Base-by-base conservation (phyloP, 2,329 filamentous ascomycete genomes). In the Bertia moriformis region DNA sequence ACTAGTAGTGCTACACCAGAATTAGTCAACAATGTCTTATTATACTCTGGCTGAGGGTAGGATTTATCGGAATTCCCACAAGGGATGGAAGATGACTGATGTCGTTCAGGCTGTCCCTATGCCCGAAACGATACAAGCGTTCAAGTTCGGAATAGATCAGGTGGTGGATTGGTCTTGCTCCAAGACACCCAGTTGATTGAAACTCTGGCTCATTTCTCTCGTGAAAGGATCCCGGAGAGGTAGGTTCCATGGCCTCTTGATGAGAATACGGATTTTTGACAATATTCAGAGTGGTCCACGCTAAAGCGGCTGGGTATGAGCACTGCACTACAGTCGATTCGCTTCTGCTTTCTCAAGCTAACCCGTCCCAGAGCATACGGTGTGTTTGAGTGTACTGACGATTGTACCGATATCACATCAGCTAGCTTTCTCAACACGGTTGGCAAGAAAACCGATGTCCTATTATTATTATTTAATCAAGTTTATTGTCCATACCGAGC, bases 381-480 rank as follows among this genome's bases (percentile, higher is more conserved):
- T 14, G 64, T 73, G 38, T 79, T 78, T 43, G 71, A 78, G 51
- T 65, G 69, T n/a, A 75, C 70, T 1, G 52, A 68, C 29, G 73
- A 78, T 46, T 60, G 74, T 40, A 65, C 67, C 2, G 64, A 77
- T 45, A 49, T 76, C 39, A 75, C 68, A 1, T 61, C 57, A 1
- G 69, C 72, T 18, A 61, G 64, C 35, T 71, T 78, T 45, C 56
- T 78, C 10, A 66, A 53, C 38, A 53, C 53, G 2, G 51, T 70
- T 17, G 72, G 71, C 4, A 74, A 70, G 47, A 72, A 70, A 50
- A 68, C 63, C 1, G 54, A 7, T 7, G 12, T 35, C 10, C 32
- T 35, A n/a, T n/a, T n/a, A n/a, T n/a, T n/a, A n/a, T n/a, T n/a
- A n/a, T n/a, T n/a, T n/a, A n/a, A n/a, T n/a, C n/a, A n/a, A n/a